Evolutionary conservation across 2,329 filamentous ascomycete species (phyloP), one percentile per base, ranked within the genome.

Genomic region (Venturia aucupariae): DNA sequence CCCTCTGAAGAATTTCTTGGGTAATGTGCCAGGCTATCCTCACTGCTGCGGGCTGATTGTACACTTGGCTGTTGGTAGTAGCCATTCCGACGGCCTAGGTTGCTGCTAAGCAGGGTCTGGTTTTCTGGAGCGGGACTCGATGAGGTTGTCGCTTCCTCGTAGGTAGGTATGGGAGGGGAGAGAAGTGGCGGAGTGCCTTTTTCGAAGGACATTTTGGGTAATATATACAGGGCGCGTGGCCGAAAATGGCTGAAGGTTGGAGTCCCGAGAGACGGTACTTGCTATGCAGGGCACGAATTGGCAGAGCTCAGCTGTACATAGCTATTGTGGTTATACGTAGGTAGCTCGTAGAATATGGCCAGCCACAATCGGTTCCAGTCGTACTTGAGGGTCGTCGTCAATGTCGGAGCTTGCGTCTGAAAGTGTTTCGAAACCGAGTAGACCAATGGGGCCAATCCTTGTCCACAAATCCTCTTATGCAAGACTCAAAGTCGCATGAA

Each of bases 11-110:
- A 55, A 35, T 62, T 42, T 32, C 64, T 62, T 13, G 59, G 59
- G 60, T 64, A 60, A 22, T 42, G 30, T 44, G 32, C 64, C 24
- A 54, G 32, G 55, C 60, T 67, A 54, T 66, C 65, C 44, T 48
- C 78, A 75, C 77, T 85, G 61, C 79, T 78, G 67, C 92, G 88
- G 66, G 86, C 88, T 65, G 91, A 92, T 75, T 94, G 89, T 67
- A 93, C 92, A 1, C 89, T 92, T 1, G 93, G 92, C 44, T 88
- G 84, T 39, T 86, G 86, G 75, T 97, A 96, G 68, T 75, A 74
- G 46, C 73, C 75, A 71, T 74, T 72, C 62, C 75, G 71, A 64
- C 72, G 67, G 19, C 42, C 64, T 19, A 54, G 62, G 66, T 67
- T 61, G 22, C 39, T 44, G 44, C 80, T 81, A 48, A 96, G 81